phyloP scores from a whole-genome alignment of 352 stramenopile species.

The Plasmopara muralis region DNA sequence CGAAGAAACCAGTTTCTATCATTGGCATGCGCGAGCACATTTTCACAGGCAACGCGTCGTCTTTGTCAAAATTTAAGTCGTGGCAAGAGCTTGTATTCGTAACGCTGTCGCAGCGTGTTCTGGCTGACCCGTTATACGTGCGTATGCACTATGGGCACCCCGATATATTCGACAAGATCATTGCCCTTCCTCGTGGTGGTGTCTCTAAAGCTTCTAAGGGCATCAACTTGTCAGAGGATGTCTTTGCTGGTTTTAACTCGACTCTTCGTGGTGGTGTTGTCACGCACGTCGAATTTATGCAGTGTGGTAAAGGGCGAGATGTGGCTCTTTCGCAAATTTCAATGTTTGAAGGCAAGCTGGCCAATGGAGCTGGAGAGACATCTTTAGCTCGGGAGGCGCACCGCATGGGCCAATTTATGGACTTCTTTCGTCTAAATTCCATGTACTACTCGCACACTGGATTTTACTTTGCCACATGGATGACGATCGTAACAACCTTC shows the following conservation, averaged over 20 bases:
- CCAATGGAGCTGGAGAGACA: constrained; percentile 69
- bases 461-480: constrained; percentile 79
- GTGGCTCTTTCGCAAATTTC: constrained; percentile 74
- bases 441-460: constrained; percentile 84
- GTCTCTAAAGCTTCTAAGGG: constrained; percentile 74
- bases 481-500: constrained; percentile 77
- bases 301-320: constrained; percentile 77
- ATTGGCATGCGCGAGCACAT: constrained; percentile 83
- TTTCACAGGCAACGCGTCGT: constrained; percentile 74
- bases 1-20: constrained; percentile 67
- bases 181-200: constrained; percentile 59
- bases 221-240: constrained; percentile 79
- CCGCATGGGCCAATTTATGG: constrained; percentile 75
- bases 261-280: constrained; percentile 60
- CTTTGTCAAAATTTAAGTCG: constrained; percentile 74
- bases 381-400: constrained; percentile 64
- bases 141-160: constrained; percentile 82
- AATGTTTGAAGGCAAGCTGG: constrained; percentile 75
- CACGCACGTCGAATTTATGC: constrained; percentile 75
- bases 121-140: constrained; percentile 65
- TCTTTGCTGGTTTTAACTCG: constrained; percentile 73
- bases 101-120: constrained; percentile 68
- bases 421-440: constrained; percentile 78
- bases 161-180: constrained; percentile 78
- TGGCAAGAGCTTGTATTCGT: constrained; percentile 79